Evolutionary conservation across 192 early-diverging fungal genomes (phyloP).

Genomic region (Chytriomyces sp.): DNA sequence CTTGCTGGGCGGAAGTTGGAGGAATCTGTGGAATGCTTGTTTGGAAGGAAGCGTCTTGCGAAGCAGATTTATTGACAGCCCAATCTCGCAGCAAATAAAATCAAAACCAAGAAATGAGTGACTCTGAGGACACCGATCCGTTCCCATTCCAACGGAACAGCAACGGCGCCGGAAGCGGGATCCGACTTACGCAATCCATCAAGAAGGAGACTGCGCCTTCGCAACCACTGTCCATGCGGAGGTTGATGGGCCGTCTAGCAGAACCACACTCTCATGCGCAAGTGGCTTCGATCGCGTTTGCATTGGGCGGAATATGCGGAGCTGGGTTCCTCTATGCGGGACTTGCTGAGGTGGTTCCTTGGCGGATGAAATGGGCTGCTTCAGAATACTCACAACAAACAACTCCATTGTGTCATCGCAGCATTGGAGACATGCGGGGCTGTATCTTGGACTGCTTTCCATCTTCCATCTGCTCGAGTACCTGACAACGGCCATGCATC

Average conservation of each 20-base stretch:
- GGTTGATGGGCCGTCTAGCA: neutral
- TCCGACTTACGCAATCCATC: neutral
- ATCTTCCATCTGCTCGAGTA: conserved; percentile 90
- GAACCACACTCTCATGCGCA: conserved; percentile 9
- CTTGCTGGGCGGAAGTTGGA: no score
- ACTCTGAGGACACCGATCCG: neutral
- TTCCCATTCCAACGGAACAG: neutral
- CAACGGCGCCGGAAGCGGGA: neutral
- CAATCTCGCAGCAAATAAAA: no score
- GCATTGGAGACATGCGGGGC: conserved; percentile 51
- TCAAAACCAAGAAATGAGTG: neutral
- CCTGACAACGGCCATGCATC: conserved; percentile 81
- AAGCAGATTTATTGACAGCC: no score
- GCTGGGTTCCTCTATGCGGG: neutral
- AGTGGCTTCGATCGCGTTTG: neutral
- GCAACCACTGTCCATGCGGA: neutral
- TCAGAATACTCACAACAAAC: neutral
- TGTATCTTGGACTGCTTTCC: conserved; percentile 69
- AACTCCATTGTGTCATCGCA: neutral
- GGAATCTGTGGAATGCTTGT: no score
- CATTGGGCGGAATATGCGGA: neutral
- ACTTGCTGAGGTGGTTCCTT: neutral
- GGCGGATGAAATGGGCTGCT: neutral
- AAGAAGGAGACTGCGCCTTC: neutral
- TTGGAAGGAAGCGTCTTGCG: no score